Conservation (phyloP, 306 rosid species). For the Prunus kanzakura region DNA sequence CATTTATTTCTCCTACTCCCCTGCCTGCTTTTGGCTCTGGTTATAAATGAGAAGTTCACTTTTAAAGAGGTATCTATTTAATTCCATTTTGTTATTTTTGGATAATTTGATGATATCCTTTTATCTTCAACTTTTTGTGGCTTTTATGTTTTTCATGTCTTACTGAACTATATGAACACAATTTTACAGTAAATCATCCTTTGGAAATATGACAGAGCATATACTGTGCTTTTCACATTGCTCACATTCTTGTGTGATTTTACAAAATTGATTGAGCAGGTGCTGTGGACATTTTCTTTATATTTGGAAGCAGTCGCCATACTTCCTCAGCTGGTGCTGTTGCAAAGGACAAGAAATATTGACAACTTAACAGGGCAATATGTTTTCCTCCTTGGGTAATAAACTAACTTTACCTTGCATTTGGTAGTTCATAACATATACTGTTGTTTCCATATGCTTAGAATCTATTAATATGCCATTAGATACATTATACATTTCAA, state of each 20-base stretch:
- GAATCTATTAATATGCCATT: background rate
- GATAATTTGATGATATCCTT: background rate
- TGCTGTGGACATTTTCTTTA: constrained; percentile 88
- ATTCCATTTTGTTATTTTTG: background rate
- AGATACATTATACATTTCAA: background rate
- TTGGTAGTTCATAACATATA: background rate
- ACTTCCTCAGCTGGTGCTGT: constrained; percentile 79
- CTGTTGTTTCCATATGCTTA: background rate
- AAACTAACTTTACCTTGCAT: background rate
- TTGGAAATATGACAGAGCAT: background rate
- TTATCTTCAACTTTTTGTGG: background rate
- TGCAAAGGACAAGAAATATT: constrained; percentile 88
- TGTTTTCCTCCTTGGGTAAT: constrained; percentile 84
- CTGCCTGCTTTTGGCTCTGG: constrained; percentile 65
- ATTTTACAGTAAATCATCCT: background rate
- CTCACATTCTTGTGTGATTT: constrained; percentile 18
- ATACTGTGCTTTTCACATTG: background rate
- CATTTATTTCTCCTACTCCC: constrained; percentile 64
- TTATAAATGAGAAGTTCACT: constrained; percentile 73
- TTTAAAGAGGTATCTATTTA: constrained; percentile 57
- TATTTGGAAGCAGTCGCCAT: constrained; percentile 92
- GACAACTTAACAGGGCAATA: constrained; percentile 94
- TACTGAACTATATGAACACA: background rate
- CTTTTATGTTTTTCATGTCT: background rate
- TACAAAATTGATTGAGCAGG: constrained; percentile 42